Conservation (phyloP, 805 yeast genomes). For the Ogataea minuta region DNA sequence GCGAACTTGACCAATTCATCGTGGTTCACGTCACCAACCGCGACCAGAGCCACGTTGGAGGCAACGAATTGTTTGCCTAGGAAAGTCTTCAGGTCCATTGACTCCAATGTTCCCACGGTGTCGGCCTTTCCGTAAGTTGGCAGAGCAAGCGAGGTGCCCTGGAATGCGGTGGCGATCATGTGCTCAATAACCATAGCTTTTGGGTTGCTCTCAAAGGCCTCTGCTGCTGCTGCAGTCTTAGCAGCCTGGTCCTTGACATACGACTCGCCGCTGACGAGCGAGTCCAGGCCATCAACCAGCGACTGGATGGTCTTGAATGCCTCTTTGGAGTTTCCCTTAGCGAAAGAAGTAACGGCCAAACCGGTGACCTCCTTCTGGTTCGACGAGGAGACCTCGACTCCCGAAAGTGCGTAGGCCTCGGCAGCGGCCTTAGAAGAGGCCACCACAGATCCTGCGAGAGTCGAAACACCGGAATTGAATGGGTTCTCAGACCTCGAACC, state of each 20-base stretch:
- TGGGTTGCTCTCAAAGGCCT: slow-evolving; percentile 54
- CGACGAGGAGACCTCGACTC: slow-evolving; percentile 54
- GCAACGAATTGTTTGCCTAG: slow-evolving; percentile 55
- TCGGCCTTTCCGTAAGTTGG: slow-evolving; percentile 77
- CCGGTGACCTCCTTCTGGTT: slow-evolving; percentile 68
- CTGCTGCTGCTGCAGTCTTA: slow-evolving; percentile 46
- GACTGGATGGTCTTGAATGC: slow-evolving; percentile 54
- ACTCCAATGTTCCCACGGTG: slow-evolving; percentile 54
- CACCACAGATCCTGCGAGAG: slow-evolving; percentile 55
- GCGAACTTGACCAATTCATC: slow-evolving; percentile 67
- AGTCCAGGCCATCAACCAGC: slow-evolving; percentile 37
- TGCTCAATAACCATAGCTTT: slow-evolving; percentile 65
- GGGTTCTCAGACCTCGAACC: slow-evolving; percentile 81
- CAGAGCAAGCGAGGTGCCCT: slow-evolving; percentile 75
- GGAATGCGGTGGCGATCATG: slow-evolving; percentile 81
- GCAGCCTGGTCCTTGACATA: slow-evolving; percentile 45
- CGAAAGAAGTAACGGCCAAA: slow-evolving; percentile 55
- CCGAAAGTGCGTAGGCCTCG: slow-evolving; percentile 42
- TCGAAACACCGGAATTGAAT: slow-evolving; percentile 79
- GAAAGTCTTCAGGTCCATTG: slow-evolving; percentile 57
- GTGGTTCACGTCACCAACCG: slow-evolving; percentile 68
- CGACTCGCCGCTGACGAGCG: slow-evolving; percentile 41
- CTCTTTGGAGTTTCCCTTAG: slow-evolving; percentile 49
- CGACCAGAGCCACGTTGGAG: slow-evolving; percentile 65
- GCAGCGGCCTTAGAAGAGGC: slow-evolving; percentile 32